phyloP scores from a whole-genome alignment of 2,329 filamentous ascomycete genomes.

The Fusarium ramigenum region DNA sequence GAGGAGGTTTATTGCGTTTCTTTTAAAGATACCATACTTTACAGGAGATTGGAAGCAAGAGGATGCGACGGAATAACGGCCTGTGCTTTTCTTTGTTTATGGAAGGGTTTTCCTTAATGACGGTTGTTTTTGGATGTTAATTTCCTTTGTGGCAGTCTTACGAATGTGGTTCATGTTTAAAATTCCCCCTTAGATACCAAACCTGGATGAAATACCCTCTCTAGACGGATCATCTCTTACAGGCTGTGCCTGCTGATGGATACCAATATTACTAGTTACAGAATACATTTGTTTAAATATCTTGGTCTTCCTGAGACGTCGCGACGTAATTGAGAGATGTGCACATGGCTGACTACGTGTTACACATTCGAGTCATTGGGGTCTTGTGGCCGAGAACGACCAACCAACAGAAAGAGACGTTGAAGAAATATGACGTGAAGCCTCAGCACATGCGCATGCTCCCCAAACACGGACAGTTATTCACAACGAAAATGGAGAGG shows the following conservation, averaged over 20 bases:
- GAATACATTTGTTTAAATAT: slow-evolving; percentile 5
- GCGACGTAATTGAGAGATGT: background rate
- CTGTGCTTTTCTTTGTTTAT: slow-evolving; percentile 1
- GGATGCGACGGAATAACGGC: slow-evolving; percentile 19
- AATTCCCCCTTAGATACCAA: slow-evolving; percentile 37
- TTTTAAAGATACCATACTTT: slow-evolving; percentile 29
- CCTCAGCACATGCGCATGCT: background rate
- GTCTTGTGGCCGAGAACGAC: background rate
- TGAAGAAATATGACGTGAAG: too few species aligned
- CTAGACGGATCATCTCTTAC: slow-evolving; percentile 24
- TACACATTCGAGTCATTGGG: background rate
- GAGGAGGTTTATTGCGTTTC: slow-evolving; percentile 4
- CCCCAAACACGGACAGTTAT: background rate
- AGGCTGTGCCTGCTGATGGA: slow-evolving; percentile 27
- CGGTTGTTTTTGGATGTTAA: slow-evolving; percentile 8
- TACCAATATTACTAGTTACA: slow-evolving; percentile 24
- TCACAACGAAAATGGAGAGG: background rate
- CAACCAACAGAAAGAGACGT: background rate
- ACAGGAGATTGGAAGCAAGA: slow-evolving; percentile 8
- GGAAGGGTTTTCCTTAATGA: background rate
- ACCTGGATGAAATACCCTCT: slow-evolving; percentile 32
- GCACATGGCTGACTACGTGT: too few species aligned
- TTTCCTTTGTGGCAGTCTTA: slow-evolving; percentile 6
- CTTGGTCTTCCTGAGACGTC: background rate
- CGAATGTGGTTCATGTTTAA: slow-evolving; percentile 18